phyloP scores from a whole-genome alignment of 192 early-diverging fungal genomes.

The Tieghemiomyces parasiticus region DNA sequence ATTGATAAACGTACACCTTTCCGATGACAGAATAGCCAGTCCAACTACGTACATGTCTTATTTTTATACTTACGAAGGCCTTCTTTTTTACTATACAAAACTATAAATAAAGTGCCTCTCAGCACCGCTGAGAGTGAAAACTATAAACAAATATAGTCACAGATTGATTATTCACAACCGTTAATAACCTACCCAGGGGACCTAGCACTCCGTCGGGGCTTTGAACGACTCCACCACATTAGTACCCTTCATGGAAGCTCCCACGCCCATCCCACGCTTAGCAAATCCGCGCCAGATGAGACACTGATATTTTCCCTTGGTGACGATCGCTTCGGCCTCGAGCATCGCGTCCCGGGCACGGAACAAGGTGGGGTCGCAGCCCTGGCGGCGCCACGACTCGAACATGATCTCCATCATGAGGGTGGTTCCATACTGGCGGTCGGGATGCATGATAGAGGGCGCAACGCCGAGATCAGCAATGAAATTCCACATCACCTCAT shows the following conservation, averaged over 20 bases:
- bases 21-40: too few species aligned
- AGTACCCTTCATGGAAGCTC: slow-evolving; percentile 22
- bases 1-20: too few species aligned
- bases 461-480: slow-evolving; percentile 15
- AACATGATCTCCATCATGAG: slow-evolving; percentile 51
- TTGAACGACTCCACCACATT: slow-evolving; percentile 23
- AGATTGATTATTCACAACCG: too few species aligned
- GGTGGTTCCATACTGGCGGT: slow-evolving; percentile 44
- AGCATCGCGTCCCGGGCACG: slow-evolving; percentile 60
- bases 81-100: too few species aligned
- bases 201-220: slow-evolving; percentile 27
- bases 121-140: too few species aligned
- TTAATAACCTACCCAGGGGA: too few species aligned
- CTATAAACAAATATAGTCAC: too few species aligned
- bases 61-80: too few species aligned
- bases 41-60: too few species aligned
- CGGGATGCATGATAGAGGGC: neutral
- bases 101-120: too few species aligned
- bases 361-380: slow-evolving; percentile 54
- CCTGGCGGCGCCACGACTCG: slow-evolving; percentile 57
- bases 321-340: slow-evolving; percentile 40
- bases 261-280: slow-evolving; percentile 73
- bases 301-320: slow-evolving; percentile 48
- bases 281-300: slow-evolving; percentile 66
- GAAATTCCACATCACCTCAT: slow-evolving; percentile 35